Base-by-base conservation (phyloP, 2,329 filamentous ascomycete species). In the Xylaria sp. region DNA sequence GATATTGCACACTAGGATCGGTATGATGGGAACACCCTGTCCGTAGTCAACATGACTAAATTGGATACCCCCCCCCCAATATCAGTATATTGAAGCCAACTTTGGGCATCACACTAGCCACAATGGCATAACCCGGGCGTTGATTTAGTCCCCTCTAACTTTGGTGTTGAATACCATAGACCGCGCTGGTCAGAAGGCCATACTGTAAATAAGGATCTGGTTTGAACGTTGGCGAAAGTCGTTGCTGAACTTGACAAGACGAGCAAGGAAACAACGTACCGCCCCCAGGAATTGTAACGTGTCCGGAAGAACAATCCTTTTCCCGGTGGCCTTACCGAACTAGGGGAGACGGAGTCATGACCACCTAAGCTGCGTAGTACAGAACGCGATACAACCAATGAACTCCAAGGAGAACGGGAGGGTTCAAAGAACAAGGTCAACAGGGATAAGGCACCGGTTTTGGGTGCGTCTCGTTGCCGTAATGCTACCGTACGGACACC, bases 21-120 rank as follows among this genome's bases (percentile, higher is more conserved):
- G 58, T 56, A 41, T 37, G 47, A 55, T 63, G 59, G 60, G 63
- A 51, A 66, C 31, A 65, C 54, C 65, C 48, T 58, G 43, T 66
- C 38, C 62, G 60, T 62, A 19, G 58, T 43, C 48, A 58, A 65
- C 60, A 61, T 67, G 69, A 64, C 69, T 70, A 70, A 70, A 70
- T 67, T 64, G 55, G 61, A 54, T 55, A 47, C 48, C 62, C 31
- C 62, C 63, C 62, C 31, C 62, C 63, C 49, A 23, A 37, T 23
- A 9, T 40, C 21, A 43, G 23, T 19, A 43, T 21, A 43, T 21
- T 27, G 11, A 37, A 43, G 31, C 21, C 35, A 17, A 43, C 41
- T 13, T n/a, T 8, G 25, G n/a, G 9, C 19, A 29, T 41, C 7
- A 17, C 7, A 17, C 25, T 41, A 53, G 35, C 29, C 27, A 31